Base-by-base conservation (phyloP, 2,329 filamentous ascomycete species). In the Fusarium veterinarium region DNA sequence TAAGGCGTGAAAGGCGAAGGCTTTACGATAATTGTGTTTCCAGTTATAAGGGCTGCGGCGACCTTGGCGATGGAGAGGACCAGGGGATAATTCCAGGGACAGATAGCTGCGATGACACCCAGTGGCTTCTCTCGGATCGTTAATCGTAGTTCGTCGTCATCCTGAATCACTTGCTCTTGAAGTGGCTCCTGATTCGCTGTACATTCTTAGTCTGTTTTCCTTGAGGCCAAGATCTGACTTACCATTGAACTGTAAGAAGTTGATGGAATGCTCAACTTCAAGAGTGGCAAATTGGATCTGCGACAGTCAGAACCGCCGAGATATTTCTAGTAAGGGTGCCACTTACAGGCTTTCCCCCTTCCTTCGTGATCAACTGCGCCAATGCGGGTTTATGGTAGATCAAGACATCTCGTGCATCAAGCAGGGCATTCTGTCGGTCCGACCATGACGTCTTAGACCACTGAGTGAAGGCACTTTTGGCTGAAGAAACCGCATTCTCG, bases 1-100 rank as follows among this genome's bases (percentile, higher is more conserved):
- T 90, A 90, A 0, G 88, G 88, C 1, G 88, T 89, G 78, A 86
- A 89, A 0, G 86, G 86, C 2, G 86, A 89, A 3, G 87, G 87
- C 78, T 90, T 90, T 64, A 88, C 77, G 60, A 90, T 88, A 48
- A 90, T 79, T 25, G 80, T 79, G 75, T 89, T 89, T 8, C 88
- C 88, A 0, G 89, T 87, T 33, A 90, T 67, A 1, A 91, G 76
- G 4, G 87, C 86, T 0, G 89, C 86, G 3, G 83, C 85, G 40
- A 91, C 80, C 78, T 92, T 91, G 63, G 84, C 83, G 11, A 84
- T 76, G 12, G 82, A 83, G 6, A 89, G 79, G 17, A 85, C 75
- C 23, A 91, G 76, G 10, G 88, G 88, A 75, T 86, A 87, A 70
- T 89, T 89, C 86, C 87, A 89, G 1, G 87, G 86, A 4, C 86